Evolutionary conservation across 1,284 basidiomycete species (phyloP), one percentile per base, ranked within the genome.

Genomic region (Ceratobasidium sp.): DNA sequence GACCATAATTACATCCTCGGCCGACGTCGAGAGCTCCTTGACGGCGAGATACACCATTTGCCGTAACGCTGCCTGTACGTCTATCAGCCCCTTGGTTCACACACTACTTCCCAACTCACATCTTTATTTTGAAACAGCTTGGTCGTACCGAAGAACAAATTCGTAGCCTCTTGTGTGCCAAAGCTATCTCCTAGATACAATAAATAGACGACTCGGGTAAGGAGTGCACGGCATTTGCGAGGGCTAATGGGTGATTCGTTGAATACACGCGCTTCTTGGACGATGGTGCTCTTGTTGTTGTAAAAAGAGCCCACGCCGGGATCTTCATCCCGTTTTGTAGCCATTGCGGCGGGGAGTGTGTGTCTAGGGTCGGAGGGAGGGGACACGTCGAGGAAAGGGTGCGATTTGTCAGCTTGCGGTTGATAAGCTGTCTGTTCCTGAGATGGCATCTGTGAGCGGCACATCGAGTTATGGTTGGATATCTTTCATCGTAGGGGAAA

Each of bases 71-170:
- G 91, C 92, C 95, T 97, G 77, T 4, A 58, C 50, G 47, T 31
- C 35, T 31, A 65, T 67, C 58, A 35, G 56, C 32, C 15, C 52
- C 29, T 45, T 68, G 56, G 1, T 68, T 67, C 42, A 49, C 70
- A 43, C 42, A 71, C 20, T 42, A 15, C 8, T 42, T 22, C 17
- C 22, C 32, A 12, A 86, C 94, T 81, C 77, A 97, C 96, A 83
- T 99, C 97, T 80, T 98, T 99, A 82, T 99, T 92, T 80, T 99
- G 97, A 82, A 99, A 99, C 71, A 99, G 81, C 82, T 99, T 99
- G 12, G 97, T 98, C 0, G 96, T 96, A 60, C 97, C 96, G 81
- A 99, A 99, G 88, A 99, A 99, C 74, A 99, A 82, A 7, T 91
- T 94, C 22, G 97, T 99, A 1, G 97, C 96, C 81, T 99, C 97